Evolutionary conservation across 371 early-diverging fungal species (phyloP).

Genomic region (Mortierella sp.): DNA sequence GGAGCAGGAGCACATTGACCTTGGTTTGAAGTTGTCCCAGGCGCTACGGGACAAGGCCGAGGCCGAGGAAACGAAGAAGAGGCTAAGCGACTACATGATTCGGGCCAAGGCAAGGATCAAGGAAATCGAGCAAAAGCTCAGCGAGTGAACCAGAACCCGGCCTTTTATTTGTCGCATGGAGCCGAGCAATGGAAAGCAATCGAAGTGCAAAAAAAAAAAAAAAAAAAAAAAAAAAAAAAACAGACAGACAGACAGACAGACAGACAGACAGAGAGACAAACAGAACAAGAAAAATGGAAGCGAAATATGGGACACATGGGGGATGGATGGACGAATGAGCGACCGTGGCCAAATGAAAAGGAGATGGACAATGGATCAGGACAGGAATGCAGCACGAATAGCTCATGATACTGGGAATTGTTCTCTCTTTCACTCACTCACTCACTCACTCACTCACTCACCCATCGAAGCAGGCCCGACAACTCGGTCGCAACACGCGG

Average conservation of each 20-base stretch:
- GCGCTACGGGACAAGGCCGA: conserved; percentile 31
- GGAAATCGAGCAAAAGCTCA: conserved; percentile 25
- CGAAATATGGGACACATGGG: no score
- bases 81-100: conserved; percentile 19
- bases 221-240: neutral
- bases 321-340: no score
- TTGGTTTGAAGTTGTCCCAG: conserved; percentile 26
- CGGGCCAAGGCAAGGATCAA: conserved; percentile 32
- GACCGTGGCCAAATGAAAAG: no score
- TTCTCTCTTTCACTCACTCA: no score
- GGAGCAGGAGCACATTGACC: conserved; percentile 15
- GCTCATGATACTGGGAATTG: neutral
- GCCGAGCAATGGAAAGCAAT: neutral
- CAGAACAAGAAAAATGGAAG: no score
- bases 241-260: no score
- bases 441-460: no score
- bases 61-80: conserved; percentile 35
- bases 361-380: no score
- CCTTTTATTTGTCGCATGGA: neutral
- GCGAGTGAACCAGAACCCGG: conserved; percentile 7
- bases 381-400: no score
- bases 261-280: neutral
- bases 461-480: no score
- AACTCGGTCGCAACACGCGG: no score
- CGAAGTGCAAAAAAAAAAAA: neutral